Evolutionary conservation across 1,284 basidiomycete species (phyloP).

Genomic region (Marasmius sp.): DNA sequence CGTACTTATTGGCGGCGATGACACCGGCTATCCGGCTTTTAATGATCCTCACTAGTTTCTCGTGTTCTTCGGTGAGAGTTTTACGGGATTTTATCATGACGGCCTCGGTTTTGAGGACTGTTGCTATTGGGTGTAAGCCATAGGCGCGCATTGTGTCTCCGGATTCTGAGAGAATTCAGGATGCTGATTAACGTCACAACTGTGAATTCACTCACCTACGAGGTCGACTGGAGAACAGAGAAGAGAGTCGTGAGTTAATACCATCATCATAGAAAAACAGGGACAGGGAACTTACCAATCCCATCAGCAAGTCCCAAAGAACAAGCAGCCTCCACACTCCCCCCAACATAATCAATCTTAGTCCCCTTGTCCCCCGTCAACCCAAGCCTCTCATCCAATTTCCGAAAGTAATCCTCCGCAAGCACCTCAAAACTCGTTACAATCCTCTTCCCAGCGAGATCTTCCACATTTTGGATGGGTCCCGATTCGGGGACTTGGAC

Average conservation of each 20-base stretch:
- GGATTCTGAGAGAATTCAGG: slow-evolving; percentile 64
- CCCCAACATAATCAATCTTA: slow-evolving; percentile 93
- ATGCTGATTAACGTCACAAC: background rate
- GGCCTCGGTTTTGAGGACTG: slow-evolving; percentile 87
- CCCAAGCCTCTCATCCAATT: slow-evolving; percentile 64
- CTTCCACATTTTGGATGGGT: slow-evolving; percentile 69
- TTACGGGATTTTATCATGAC: slow-evolving; percentile 86
- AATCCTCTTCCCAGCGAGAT: slow-evolving; percentile 88
- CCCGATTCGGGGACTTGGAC: slow-evolving; percentile 91
- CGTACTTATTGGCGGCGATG: slow-evolving; percentile 86
- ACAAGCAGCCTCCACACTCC: slow-evolving; percentile 98
- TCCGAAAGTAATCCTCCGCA: slow-evolving; percentile 76
- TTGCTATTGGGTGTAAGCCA: slow-evolving; percentile 90
- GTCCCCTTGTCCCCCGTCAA: slow-evolving; percentile 59
- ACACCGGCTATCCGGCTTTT: slow-evolving; percentile 91
- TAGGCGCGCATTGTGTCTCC: slow-evolving; percentile 99
- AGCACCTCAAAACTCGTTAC: slow-evolving; percentile 95
- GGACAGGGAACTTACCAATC: slow-evolving; percentile 66
- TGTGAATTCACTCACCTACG: slow-evolving; percentile 66
- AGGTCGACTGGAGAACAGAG: slow-evolving; percentile 69
- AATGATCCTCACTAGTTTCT: slow-evolving; percentile 78
- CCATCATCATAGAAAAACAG: slow-evolving; percentile 8
- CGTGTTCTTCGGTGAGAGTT: slow-evolving; percentile 67
- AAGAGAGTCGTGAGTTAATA: slow-evolving; percentile 6
- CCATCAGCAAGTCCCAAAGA: slow-evolving; percentile 96